Conservation (phyloP, 164 flowering plant genomes). For the Nymphaea colorata region DNA sequence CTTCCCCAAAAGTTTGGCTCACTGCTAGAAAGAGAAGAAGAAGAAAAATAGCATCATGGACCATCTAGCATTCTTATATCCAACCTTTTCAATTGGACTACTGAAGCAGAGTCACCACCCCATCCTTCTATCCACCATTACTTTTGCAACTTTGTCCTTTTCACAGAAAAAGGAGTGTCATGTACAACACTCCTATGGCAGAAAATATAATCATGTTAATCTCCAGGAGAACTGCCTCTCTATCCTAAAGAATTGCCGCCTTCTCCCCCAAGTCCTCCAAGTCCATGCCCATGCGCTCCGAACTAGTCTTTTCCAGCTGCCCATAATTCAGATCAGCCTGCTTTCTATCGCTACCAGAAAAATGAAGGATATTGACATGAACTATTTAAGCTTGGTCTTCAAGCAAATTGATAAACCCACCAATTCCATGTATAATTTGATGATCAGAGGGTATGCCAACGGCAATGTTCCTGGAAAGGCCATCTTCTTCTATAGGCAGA, state of each 20-base stretch:
- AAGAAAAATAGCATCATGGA: too few species aligned
- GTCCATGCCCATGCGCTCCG: conserved; percentile 51
- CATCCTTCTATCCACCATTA: too few species aligned
- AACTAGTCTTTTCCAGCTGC: conserved; percentile 25
- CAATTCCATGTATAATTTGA: conserved; percentile 27
- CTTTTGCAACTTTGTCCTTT: too few species aligned
- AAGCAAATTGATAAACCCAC: conserved; percentile 25
- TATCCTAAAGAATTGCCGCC: conserved; percentile 31
- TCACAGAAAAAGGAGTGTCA: too few species aligned
- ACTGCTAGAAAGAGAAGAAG: too few species aligned
- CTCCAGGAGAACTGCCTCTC: conserved; percentile 12
- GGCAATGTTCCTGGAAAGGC: conserved; percentile 31
- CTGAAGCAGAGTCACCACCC: too few species aligned
- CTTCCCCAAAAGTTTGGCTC: too few species aligned
- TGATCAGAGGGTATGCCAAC: conserved; percentile 45
- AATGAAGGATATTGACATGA: conserved; percentile 15
- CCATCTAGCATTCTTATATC: too few species aligned
- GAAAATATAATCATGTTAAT: not conserved
- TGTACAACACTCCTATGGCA: too few species aligned
- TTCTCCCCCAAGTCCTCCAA: conserved; percentile 38
- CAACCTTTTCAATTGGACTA: too few species aligned
- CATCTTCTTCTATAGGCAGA: conserved; percentile 25
- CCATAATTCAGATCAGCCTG: conserved; percentile 26
- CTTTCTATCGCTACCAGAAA: conserved; percentile 20
- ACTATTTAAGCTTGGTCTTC: conserved; percentile 32